Evolutionary conservation across 202 grass and related monocot species (phyloP), one percentile per base, ranked within the genome.

Genomic region (Brachypodium distachyon): DNA sequence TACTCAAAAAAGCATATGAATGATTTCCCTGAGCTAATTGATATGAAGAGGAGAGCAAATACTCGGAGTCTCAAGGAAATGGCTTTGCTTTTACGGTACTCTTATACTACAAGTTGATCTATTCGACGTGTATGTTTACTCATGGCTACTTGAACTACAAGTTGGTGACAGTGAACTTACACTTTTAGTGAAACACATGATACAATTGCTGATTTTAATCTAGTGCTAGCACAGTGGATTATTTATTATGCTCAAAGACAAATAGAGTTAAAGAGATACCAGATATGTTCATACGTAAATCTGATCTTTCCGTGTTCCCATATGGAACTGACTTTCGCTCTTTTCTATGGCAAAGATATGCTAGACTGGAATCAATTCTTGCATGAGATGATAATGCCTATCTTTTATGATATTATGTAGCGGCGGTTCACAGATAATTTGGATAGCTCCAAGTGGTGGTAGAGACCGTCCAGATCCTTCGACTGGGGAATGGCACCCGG

Each of bases 1-100:
- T 93, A 95, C 67, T 98, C 96, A 44, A 98, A 95, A 87, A 98
- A 98, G 71, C 96, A 98, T 74, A 92, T 93, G 96, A 59, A 95
- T 85, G 96, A 98, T 92, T 85, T 81, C 70, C 96, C 96, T 41
- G 87, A 95, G 38, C 81, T 98, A 76, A 38, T 75, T 87, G 96
- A 98, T 60, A 98, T 87, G 91, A 98, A 95, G 80, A 92, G 85
- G 89, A 89, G 83, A 67, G 85, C 91, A 81, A 98, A 98, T 84
- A 92, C 96, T 52, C 78, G 89, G 85, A 98, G 96, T 60, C 82
- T 98, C 44, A 98, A 98, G 91, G 96, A 98, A 85, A 98, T 98
- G 96, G 96, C 96, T 71, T 88, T 95, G 70, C 89, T 95, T 90
- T 88, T 98, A 88, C 84, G 87, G 96, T 95, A 87, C 69, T 73